Conservation (phyloP, 2,329 filamentous ascomycete genomes). For the Neofusicoccum cordaticola region DNA sequence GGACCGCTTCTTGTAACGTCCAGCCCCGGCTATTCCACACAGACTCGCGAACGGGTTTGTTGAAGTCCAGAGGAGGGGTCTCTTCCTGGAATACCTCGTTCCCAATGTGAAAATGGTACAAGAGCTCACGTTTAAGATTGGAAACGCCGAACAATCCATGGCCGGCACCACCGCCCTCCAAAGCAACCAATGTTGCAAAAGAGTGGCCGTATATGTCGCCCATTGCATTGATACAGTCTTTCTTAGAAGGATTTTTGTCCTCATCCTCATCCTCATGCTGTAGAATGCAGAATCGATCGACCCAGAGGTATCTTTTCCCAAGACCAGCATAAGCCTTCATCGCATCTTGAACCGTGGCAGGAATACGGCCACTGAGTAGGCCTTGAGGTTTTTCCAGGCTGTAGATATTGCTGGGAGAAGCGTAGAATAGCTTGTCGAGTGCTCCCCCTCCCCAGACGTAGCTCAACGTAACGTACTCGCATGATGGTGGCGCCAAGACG, state of each 20-base stretch:
- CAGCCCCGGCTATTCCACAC: neutral
- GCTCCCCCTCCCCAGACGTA: too few relatives aligned
- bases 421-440: rapidly evolving
- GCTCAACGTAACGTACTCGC: too few relatives aligned
- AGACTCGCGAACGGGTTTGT: neutral
- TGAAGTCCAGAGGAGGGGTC: too few relatives aligned
- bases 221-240: neutral
- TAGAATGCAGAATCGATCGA: neutral
- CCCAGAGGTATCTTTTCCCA: neutral
- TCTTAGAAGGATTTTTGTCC: neutral
- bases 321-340: neutral
- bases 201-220: neutral
- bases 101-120: neutral
- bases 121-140: neutral
- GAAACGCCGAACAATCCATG: neutral
- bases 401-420: too few relatives aligned
- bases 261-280: neutral
- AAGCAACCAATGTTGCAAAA: neutral
- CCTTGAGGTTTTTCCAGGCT: too few relatives aligned
- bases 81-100: too few relatives aligned
- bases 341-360: neutral
- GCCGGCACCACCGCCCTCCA: neutral
- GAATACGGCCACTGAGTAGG: neutral
- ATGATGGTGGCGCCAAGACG: too few relatives aligned
- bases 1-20: neutral